Percentiles rank a stretch among this genome's conserved stretches.
Evolutionary conservation across 148 eudicot genomes (phyloP).

Genomic region (Fagopyrum tataricum): DNA sequence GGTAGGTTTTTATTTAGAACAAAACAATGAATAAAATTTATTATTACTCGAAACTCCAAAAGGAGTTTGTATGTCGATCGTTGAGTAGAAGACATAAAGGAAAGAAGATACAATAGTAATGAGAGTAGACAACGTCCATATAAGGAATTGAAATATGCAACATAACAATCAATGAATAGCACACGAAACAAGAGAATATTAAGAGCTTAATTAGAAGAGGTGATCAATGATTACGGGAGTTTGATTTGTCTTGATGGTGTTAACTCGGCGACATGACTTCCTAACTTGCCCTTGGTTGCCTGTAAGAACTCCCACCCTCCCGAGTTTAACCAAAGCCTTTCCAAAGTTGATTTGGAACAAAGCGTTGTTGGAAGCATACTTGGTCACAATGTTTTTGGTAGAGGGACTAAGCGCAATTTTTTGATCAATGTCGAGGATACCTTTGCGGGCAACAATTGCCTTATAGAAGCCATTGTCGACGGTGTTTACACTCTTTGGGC

Average conservation of each 20-base stretch:
- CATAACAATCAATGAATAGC: no score
- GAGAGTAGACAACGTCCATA: no score
- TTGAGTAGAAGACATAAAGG: no score
- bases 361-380: neutral
- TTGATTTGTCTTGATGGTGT: neutral
- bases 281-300: constrained; percentile 17
- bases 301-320: constrained; percentile 11
- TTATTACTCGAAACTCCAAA: no score
- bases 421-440: constrained; percentile 15
- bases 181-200: no score
- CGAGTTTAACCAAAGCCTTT: constrained; percentile 18
- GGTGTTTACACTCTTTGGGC: constrained; percentile 19
- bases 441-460: constrained; percentile 22
- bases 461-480: constrained; percentile 46
- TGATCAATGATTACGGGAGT: neutral
- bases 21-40: no score
- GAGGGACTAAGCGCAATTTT: constrained; percentile 6
- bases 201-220: constrained; percentile 3
- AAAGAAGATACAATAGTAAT: no score
- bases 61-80: no score
- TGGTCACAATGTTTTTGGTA: neutral
- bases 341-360: constrained; percentile 15
- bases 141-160: no score
- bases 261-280: neutral
- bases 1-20: no score